Evolutionary conservation across 2,329 filamentous ascomycete species (phyloP).

Genomic region (Aspergillus vadensis): DNA sequence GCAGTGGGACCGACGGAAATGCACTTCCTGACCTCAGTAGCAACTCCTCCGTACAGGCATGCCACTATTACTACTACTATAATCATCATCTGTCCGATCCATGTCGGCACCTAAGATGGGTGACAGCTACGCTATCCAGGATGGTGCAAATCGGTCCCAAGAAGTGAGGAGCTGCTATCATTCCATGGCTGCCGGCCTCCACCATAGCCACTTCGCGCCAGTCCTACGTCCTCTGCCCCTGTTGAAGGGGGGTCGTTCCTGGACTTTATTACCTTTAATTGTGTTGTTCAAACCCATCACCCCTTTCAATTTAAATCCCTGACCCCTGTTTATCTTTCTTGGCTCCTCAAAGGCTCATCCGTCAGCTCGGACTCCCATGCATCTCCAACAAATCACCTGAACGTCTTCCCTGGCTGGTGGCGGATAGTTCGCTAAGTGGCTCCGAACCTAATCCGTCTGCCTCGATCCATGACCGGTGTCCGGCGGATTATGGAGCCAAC

Average conservation of each 20-base stretch:
- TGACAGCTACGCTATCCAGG: conserved; percentile 7
- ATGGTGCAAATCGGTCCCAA: conserved; percentile 2
- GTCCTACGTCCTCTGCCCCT: background rate
- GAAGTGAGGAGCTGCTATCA: conserved; percentile 1
- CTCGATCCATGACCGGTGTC: conserved; percentile 31
- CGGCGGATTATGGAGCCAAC: conserved; percentile 30
- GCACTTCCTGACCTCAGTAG: conserved; percentile 9
- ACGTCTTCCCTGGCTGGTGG: conserved; percentile 23
- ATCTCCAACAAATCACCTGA: conserved; percentile 12
- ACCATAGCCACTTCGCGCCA: background rate
- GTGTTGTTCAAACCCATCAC: background rate
- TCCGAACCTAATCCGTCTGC: conserved; percentile 20
- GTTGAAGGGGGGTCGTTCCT: background rate
- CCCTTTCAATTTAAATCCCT: background rate
- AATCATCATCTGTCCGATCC: background rate
- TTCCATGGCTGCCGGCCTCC: background rate
- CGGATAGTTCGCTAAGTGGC: conserved; percentile 33
- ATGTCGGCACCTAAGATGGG: conserved; percentile 2
- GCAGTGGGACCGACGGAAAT: conserved; percentile 8
- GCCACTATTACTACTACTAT: background rate
- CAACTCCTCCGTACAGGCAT: background rate
- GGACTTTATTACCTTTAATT: background rate
- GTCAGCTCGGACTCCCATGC: conserved; percentile 9
- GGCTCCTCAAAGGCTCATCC: background rate
- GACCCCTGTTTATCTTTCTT: conserved; percentile 4